Evolutionary conservation across 2,329 filamentous ascomycete species (phyloP).

Genomic region (Aspergillus arachidicola): DNA sequence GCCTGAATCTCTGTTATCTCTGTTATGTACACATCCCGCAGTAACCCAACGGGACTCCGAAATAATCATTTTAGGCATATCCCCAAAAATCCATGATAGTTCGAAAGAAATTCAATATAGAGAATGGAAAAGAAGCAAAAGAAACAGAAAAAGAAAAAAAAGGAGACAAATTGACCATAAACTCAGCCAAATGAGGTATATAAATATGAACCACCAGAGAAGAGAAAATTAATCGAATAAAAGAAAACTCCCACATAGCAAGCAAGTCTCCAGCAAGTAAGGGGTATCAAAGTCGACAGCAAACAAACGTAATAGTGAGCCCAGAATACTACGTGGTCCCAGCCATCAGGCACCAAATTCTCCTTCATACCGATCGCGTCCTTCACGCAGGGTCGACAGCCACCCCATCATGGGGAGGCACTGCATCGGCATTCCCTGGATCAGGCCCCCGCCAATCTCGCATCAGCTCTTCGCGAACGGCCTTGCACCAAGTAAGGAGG

Average conservation of each 20-base stretch:
- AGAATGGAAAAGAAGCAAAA: neutral
- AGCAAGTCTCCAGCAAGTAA: slow-evolving; percentile 19
- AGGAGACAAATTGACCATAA: neutral
- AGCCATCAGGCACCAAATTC: slow-evolving; percentile 16
- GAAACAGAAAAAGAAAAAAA: neutral
- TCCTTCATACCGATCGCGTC: slow-evolving; percentile 1
- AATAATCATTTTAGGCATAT: slow-evolving; percentile 1
- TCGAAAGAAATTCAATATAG: neutral
- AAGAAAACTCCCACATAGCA: slow-evolving; percentile 8
- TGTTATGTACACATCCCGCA: neutral
- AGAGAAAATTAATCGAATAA: slow-evolving; percentile 6
- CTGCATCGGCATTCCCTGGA: slow-evolving; percentile 19
- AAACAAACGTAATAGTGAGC: slow-evolving; percentile 20
- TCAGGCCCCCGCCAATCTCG: slow-evolving; percentile 64
- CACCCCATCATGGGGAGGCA: slow-evolving; percentile 26
- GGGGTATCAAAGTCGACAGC: slow-evolving; percentile 27
- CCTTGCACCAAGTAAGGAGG: slow-evolving; percentile 78
- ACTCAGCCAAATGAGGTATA: neutral
- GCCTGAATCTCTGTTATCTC: neutral
- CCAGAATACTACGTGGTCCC: slow-evolving; percentile 25
- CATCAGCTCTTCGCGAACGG: slow-evolving; percentile 80
- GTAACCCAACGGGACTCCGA: neutral
- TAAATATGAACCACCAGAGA: neutral
- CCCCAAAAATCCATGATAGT: neutral
- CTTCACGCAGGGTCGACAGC: slow-evolving; percentile 8